phyloP scores from a whole-genome alignment of 1,139 yeast genomes.

The Candida sojae region DNA sequence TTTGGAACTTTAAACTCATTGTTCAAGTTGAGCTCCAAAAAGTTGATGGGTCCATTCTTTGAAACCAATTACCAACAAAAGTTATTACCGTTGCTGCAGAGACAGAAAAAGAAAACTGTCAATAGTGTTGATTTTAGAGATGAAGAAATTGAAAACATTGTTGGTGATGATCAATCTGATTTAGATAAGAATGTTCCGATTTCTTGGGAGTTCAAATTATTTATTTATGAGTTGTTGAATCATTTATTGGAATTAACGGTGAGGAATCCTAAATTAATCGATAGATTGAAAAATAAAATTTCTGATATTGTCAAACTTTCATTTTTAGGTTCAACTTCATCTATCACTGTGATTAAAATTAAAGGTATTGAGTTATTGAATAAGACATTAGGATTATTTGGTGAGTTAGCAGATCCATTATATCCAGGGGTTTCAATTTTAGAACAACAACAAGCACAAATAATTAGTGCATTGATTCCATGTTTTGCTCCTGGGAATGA shows the following conservation, averaged over 20 bases:
- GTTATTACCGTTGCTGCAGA: conserved; percentile 44
- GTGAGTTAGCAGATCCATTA: conserved; percentile 70
- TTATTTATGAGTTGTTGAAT: conserved; percentile 60
- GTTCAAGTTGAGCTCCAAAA: conserved; percentile 39
- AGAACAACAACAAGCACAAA: conserved; percentile 94
- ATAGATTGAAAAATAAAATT: conserved; percentile 50
- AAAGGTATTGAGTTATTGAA: conserved; percentile 66
- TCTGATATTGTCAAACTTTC: conserved; percentile 81
- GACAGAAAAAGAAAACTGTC: conserved; percentile 43
- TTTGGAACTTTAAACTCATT: conserved; percentile 40
- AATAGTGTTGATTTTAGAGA: conserved; percentile 39
- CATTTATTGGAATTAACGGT: conserved; percentile 48
- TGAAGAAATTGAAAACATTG: conserved; percentile 50
- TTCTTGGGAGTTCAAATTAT: conserved; percentile 67
- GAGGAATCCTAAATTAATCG: conserved; percentile 39
- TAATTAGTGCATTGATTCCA: conserved; percentile 86
- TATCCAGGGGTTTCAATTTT: conserved; percentile 71
- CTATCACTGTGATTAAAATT: conserved; percentile 60
- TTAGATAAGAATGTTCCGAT: conserved; percentile 60
- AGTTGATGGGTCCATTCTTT: conserved; percentile 39
- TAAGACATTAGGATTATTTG: conserved; percentile 43
- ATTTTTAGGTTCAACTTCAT: conserved; percentile 79
- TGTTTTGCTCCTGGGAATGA: conserved; percentile 80
- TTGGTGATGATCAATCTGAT: conserved; percentile 29
- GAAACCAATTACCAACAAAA: conserved; percentile 44